Evolutionary conservation across 1,139 yeast species (phyloP).

Genomic region (Debaryomyces psychrophilus): DNA sequence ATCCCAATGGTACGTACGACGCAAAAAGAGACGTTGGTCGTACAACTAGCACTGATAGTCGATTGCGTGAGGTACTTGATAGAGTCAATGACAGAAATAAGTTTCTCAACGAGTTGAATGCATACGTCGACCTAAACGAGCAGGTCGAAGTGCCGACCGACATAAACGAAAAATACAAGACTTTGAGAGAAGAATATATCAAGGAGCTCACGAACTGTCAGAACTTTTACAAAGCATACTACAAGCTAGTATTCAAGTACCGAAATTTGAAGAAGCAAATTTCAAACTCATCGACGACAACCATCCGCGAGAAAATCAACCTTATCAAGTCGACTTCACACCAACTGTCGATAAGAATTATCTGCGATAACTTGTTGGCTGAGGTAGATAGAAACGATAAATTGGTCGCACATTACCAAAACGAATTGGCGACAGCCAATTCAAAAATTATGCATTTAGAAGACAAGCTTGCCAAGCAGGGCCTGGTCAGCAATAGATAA

Average conservation of each 20-base stretch:
- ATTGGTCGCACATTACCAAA: slow-evolving; percentile 14
- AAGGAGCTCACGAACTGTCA: slow-evolving; percentile 34
- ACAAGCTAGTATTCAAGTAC: slow-evolving; percentile 45
- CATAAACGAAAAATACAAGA: slow-evolving; percentile 26
- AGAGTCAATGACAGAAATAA: slow-evolving; percentile 21
- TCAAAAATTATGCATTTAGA: slow-evolving; percentile 19
- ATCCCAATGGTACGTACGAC: not conserved
- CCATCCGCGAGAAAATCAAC: slow-evolving; percentile 26
- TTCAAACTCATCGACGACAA: slow-evolving; percentile 11
- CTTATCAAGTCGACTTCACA: slow-evolving; percentile 27
- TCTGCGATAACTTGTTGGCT: slow-evolving; percentile 28
- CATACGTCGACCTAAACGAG: slow-evolving; percentile 23
- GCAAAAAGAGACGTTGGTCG: not conserved
- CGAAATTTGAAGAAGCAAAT: slow-evolving; percentile 33
- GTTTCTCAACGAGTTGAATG: slow-evolving; percentile 26
- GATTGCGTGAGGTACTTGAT: not conserved
- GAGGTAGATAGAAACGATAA: slow-evolving; percentile 23
- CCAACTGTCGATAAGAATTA: slow-evolving; percentile 25
- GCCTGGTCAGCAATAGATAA: slow-evolving; percentile 3
- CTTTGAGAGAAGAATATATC: slow-evolving; percentile 36
- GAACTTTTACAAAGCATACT: slow-evolving; percentile 39
- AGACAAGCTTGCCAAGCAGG: slow-evolving; percentile 8
- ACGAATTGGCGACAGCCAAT: slow-evolving; percentile 19
- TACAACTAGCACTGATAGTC: not conserved
- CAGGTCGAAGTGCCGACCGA: slow-evolving; percentile 16